Conservation (phyloP, 805 yeast genomes). For the Candida alai region DNA sequence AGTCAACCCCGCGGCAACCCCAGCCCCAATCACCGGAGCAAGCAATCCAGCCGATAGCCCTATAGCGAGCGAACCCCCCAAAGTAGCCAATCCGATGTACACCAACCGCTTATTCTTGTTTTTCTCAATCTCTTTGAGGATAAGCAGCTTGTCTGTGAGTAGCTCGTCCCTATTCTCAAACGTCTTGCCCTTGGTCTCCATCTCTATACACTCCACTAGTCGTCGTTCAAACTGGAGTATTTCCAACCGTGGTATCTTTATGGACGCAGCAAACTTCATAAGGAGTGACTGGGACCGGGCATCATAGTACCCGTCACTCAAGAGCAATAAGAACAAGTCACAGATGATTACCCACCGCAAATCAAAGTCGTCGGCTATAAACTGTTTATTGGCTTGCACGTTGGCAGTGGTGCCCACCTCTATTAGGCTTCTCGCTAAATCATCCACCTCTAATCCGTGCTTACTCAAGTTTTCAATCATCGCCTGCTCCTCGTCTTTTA, state of each 20-base stretch:
- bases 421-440: slow-evolving; percentile 61
- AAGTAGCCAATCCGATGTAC: slow-evolving; percentile 90
- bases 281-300: slow-evolving; percentile 82
- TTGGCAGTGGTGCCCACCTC: slow-evolving; percentile 12
- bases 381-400: slow-evolving; percentile 6
- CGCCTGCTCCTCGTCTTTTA: slow-evolving; percentile 66
- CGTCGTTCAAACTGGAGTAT: slow-evolving; percentile 86
- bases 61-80: slow-evolving; percentile 91
- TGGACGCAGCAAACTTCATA: slow-evolving; percentile 56
- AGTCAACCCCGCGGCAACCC: slow-evolving; percentile 93
- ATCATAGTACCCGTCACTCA: slow-evolving; percentile 86
- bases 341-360: slow-evolving; percentile 92
- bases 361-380: slow-evolving; percentile 39
- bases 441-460: slow-evolving; percentile 76
- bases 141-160: slow-evolving; percentile 71
- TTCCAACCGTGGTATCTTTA: slow-evolving; percentile 63
- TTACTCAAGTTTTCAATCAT: slow-evolving; percentile 86
- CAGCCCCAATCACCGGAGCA: slow-evolving; percentile 98
- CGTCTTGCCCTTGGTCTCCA: slow-evolving; percentile 52
- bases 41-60: slow-evolving; percentile 93
- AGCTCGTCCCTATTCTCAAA: slow-evolving; percentile 67
- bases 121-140: slow-evolving; percentile 67
- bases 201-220: slow-evolving; percentile 83
- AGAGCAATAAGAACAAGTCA: slow-evolving; percentile 75
- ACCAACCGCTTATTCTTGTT: slow-evolving; percentile 66